Base-by-base conservation (phyloP, 148 eudicot species). In the Vaccinium macrocarpon region DNA sequence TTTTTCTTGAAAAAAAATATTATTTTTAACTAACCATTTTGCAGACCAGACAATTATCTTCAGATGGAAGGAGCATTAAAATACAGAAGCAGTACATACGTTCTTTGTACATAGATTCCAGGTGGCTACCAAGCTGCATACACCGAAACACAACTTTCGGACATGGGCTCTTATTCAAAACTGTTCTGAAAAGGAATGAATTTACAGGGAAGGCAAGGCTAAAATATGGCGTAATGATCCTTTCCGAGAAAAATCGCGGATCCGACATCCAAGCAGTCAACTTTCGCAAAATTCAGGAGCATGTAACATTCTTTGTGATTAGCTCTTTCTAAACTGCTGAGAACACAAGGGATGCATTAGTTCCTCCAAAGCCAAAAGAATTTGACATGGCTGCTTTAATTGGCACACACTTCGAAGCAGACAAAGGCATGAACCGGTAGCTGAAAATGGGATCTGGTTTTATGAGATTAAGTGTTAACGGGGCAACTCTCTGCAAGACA, bases 321-420 rank as follows among this genome's bases (percentile, higher is more conserved):
- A 51, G 74, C 81, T 62, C 11, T 25, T 80, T 5, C 86, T 87
- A 86, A 88, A 85, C 73, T 83, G 88, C 84, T 56, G 91, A 88
- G 82, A 95, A 93, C 53, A 96, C 88, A 82, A 96, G 83, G 59
- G 97, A 92, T 1, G 97, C 85, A 85, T 96, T 96, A 59, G 97
- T 93, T 90, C 98, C 99, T 76, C 99, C 99, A 86, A 97, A 97
- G 81, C 99, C 99, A 74, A 97, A 97, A 75, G 99, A 95, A 84
- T 95, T 95, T 59, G 99, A 95, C 83, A 97, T n/a, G 70, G 96
- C 96, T 48, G 95, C 93, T 78, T 74, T 86, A 50, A 95, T 86
- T 27, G 85, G 74, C 92, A 92, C 89, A 82, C 90, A 82, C 90
- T 87, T 93, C 8, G 98, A 91, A 59, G 85, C 86, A 50, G 87